phyloP scores from a whole-genome alignment of 768 basidiomycete genomes.

The Pisolithus albus region DNA sequence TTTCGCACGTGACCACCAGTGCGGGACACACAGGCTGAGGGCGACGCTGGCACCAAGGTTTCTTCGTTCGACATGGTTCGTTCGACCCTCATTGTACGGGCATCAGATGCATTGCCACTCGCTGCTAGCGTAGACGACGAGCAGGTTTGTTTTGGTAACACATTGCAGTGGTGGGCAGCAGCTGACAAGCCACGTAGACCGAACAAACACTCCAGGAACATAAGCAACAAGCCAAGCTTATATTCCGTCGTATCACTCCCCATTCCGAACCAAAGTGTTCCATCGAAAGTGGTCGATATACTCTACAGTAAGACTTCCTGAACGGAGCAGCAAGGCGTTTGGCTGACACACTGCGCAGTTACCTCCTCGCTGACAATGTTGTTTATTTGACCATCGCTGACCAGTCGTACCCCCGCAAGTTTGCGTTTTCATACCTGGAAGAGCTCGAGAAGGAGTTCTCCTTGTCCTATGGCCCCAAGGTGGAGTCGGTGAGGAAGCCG shows the following conservation, averaged over 20 bases:
- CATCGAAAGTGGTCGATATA: slow-evolving; percentile 92
- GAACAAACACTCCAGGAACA: slow-evolving; percentile 93
- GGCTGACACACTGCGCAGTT: slow-evolving; percentile 44
- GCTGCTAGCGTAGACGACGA: slow-evolving; percentile 98
- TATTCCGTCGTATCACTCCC: slow-evolving; percentile 89
- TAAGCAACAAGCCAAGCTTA: slow-evolving; percentile 96
- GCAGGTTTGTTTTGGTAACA: slow-evolving; percentile 48
- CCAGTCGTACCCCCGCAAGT: slow-evolving; percentile 93
- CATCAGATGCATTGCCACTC: slow-evolving; percentile 81
- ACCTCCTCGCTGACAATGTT: slow-evolving; percentile 90
- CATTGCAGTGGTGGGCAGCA: neutral
- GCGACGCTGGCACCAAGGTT: too few relatives aligned
- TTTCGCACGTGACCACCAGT: neutral
- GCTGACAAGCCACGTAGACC: slow-evolving; percentile 47
- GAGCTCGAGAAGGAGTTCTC: slow-evolving; percentile 96
- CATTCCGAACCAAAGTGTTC: slow-evolving; percentile 95
- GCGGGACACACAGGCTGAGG: too few relatives aligned
- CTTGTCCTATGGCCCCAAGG: slow-evolving; percentile 86
- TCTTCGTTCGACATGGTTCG: slow-evolving; percentile 55
- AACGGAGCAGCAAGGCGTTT: slow-evolving; percentile 1
- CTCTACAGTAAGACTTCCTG: slow-evolving; percentile 73
- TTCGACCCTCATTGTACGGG: slow-evolving; percentile 80
- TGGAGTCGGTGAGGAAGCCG: slow-evolving; percentile 89
- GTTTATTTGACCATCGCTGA: slow-evolving; percentile 94
- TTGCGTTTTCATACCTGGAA: slow-evolving; percentile 95